Evolutionary conservation across 805 yeast genomes (phyloP), one percentile per base, ranked within the genome.

Genomic region (Yarrowia sp.): DNA sequence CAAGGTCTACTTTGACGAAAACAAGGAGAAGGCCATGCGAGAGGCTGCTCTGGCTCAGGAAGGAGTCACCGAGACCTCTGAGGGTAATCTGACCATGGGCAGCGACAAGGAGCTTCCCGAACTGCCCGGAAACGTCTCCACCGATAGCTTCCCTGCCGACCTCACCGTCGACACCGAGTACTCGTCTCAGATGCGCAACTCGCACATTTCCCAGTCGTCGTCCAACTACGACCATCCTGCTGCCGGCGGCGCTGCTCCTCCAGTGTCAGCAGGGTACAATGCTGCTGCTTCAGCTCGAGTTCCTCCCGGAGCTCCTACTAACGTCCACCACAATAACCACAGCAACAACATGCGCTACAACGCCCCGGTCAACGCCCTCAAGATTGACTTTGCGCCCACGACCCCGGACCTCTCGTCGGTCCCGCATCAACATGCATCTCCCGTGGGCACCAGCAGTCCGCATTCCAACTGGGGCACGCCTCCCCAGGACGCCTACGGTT

Each of bases 1-100:
- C 69, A 70, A 73, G 40, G 76, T 74, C 61, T 74, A 74, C 67
- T 56, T 53, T 67, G 67, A 53, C n/a, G 69, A 52, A 10, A 55
- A 56, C 35, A 46, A 50, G 16, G 68, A 32, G 11, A 38, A 38
- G 61, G 68, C 38, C 10, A 48, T 63, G 35, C 38, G 59, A 15
- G 59, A 38, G 26, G 67, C 56, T 2, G 49, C 53, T 42, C 38
- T n/a, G 3, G 48, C 48, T 3, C 35, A 42, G 41, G 36, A 38
- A 3, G 45, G 35, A 10, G 55, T 32, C 19, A 12, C n/a, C 7
- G 55, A 49, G 40, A 22, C 16, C 40, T 11, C 40, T 0, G 35
- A 41, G 16, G 50, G 16, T 4, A 36, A 59, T 9, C 15, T 26
- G 19, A 59, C 65, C 19, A 14, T 56, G 12, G 19, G 12, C 15